These are phyloP conservation scores for Hanseniaspora guilliermondii DNA, from an alignment of 805 yeast genomes.

Conservation along the genomic window DNA sequence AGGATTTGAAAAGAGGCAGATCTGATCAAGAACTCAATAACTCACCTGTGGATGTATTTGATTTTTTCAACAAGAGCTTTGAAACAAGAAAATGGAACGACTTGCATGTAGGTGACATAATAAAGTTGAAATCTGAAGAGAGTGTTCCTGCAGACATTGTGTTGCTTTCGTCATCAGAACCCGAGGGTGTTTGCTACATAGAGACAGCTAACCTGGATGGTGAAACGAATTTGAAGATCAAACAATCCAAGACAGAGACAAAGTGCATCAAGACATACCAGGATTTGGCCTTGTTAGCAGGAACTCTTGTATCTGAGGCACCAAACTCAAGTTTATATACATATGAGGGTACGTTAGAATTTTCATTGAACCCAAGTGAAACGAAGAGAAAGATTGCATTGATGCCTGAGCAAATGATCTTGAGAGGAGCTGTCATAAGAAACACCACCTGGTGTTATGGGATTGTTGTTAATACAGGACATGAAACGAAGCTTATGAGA, in stretches of 20 bases:
- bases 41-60: conserved; percentile 56
- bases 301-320: conserved; percentile 66
- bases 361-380: conserved; percentile 19
- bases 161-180: conserved; percentile 82
- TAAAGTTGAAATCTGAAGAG: conserved; percentile 72
- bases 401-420: conserved; percentile 77
- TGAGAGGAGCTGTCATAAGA: conserved; percentile 90
- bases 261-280: conserved; percentile 54
- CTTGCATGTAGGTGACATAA: conserved; percentile 82
- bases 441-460: conserved; percentile 95
- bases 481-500: conserved; percentile 94
- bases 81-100: conserved; percentile 66
- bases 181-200: conserved; percentile 93
- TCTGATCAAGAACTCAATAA: conserved; percentile 85
- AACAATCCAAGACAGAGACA: conserved; percentile 76
- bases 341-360: conserved; percentile 68
- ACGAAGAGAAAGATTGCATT: conserved; percentile 54
- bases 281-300: conserved; percentile 41
- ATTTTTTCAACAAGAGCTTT: conserved; percentile 42
- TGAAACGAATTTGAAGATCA: conserved; percentile 90
- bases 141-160: conserved; percentile 89
- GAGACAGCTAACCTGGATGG: conserved; percentile 98
- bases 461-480: conserved; percentile 89
- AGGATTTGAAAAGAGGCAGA: conserved; percentile 74
- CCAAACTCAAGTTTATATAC: conserved; percentile 93